Conservation (phyloP, 805 yeast genomes). For the Clavispora asparagi region DNA sequence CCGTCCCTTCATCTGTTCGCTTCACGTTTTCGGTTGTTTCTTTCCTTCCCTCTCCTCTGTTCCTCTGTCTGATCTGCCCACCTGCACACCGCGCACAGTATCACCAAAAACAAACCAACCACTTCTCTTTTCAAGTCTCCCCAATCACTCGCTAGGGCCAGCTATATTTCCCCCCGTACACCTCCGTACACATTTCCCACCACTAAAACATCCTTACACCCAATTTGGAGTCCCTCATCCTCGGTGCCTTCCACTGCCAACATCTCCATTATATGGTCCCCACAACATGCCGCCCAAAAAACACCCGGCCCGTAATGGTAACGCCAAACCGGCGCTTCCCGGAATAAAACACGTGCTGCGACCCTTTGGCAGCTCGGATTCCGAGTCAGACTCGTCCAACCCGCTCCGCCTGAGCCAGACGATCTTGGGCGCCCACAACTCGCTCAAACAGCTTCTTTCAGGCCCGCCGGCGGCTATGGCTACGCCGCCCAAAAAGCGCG, state of each 20-base stretch:
- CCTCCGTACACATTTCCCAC: too few species aligned
- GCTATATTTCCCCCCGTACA: background rate
- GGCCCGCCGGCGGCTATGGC: slow-evolving; percentile 1
- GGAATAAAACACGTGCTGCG: background rate
- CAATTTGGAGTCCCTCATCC: too few species aligned
- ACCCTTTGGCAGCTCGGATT: slow-evolving; percentile 4
- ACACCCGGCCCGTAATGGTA: background rate
- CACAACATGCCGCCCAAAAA: background rate
- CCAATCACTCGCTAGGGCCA: too few species aligned
- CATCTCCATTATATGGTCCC: background rate
- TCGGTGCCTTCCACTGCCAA: background rate
- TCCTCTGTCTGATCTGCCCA: too few species aligned
- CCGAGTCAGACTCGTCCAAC: slow-evolving; percentile 3
- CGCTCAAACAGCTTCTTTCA: slow-evolving; percentile 14
- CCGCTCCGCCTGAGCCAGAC: slow-evolving; percentile 9
- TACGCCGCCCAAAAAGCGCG: slow-evolving; percentile 2
- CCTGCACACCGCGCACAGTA: background rate
- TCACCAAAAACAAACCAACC: background rate
- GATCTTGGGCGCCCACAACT: slow-evolving; percentile 12
- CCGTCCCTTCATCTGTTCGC: too few species aligned
- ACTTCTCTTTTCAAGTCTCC: background rate
- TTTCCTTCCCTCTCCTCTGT: background rate
- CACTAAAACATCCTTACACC: too few species aligned
- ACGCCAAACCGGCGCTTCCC: background rate
- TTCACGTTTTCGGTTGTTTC: background rate